phyloP scores from a whole-genome alignment of 2,329 filamentous ascomycete species.

The Cladobotryum mycophilum region DNA sequence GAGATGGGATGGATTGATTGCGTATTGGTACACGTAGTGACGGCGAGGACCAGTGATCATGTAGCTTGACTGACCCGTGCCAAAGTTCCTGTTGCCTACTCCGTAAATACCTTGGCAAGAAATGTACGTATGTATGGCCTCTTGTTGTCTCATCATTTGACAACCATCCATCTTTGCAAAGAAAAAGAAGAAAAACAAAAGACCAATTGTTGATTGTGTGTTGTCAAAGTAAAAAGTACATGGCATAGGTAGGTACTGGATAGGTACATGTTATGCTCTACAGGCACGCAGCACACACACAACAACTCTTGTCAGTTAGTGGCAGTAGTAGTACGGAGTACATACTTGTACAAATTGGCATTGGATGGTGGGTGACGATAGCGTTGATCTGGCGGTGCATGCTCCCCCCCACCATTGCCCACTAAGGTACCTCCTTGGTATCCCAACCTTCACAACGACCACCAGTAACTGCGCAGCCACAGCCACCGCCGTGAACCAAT shows the following conservation, averaged over 20 bases:
- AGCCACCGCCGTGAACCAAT: conserved; percentile 31
- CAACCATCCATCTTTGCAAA: no score
- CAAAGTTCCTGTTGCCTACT: conserved; percentile 1
- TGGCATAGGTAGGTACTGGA: no score
- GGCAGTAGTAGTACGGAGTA: neutral
- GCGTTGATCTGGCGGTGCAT: conserved; percentile 11
- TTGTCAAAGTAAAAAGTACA: no score
- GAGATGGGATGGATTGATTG: conserved; percentile 1
- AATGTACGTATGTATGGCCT: no score
- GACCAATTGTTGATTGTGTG: no score
- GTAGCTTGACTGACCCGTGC: neutral
- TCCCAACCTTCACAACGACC: neutral
- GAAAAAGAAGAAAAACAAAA: no score
- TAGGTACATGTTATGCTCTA: neutral
- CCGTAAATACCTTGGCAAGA: no score
- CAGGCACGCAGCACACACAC: neutral
- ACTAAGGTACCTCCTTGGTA: conserved; percentile 1
- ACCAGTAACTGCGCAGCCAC: conserved; percentile 10
- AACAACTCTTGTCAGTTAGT: neutral
- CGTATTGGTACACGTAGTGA: conserved; percentile 8
- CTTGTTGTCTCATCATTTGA: no score
- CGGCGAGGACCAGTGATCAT: neutral
- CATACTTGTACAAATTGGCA: neutral
- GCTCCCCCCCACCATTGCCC: conserved; percentile 6
- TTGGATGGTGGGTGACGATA: conserved; percentile 4